Base-by-base conservation (phyloP, 2,329 filamentous ascomycete genomes). In the Colletotrichum neosansevieriae region DNA sequence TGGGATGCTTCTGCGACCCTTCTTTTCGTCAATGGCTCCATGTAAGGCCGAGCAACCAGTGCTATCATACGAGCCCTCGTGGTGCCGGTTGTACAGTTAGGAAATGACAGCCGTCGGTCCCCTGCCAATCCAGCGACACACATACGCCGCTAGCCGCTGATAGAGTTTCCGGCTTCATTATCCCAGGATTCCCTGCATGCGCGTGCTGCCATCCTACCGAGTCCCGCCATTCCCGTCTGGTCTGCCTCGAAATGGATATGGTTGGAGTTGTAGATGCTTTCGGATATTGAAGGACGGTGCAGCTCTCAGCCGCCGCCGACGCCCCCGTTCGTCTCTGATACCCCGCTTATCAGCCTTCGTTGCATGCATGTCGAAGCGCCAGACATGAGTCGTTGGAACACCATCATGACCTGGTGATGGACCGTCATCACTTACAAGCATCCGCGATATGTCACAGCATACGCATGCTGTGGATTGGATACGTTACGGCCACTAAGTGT, bases 301-400 rank as follows among this genome's bases (percentile, higher is more conserved):
- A 15, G 44, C 38, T 11, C 32, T 59, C 15, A 40, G 38, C 53
- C 40, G 53, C 47, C 47, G 38, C 40, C 58, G 42, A 32, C 34
- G 58, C 42, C 24, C 45, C 40, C 10, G 34, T 47, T 34, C 34
- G 19, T 44, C n/a, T n/a, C 49, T 19, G 32, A 42, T 59, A 51
- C 61, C 65, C 66, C 62, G 66, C 66, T 49, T 60, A 66, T 60
- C 62, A 59, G 24, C 49, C 66, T 66, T 66, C 24, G 49, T 34
- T 60, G 34, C 47, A 34, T 57, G 24, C 56, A 66, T 34, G 42
- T 38, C 44, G 13, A 60, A 49, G 61, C 36, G 24, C 21, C 40
- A 57, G 36, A 56, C 56, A 56, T 21, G 66, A 66, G 15, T 66
- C 66, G 61, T 38, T 54, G 29, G 32, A 53, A 32, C 29, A 17